Percentiles rank a stretch among this genome's conserved stretches.
Conservation (phyloP, 2,329 filamentous ascomycete species). For the Penicillium crustosum region DNA sequence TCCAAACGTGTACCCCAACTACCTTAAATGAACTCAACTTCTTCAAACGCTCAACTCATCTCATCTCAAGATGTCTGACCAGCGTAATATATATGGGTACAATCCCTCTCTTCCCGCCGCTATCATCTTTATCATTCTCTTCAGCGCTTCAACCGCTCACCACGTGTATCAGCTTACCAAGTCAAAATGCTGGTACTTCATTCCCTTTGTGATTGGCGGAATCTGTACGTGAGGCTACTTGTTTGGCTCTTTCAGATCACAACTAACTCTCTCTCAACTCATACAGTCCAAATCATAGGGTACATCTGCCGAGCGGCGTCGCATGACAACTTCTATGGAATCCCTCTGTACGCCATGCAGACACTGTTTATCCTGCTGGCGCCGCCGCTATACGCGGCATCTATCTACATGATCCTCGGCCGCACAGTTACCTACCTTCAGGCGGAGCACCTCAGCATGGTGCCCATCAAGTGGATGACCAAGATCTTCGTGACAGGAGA, state of each 20-base stretch:
- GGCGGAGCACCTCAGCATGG: slow-evolving; percentile 35
- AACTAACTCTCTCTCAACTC: not conserved
- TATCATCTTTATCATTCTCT: slow-evolving; percentile 49
- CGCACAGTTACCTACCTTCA: slow-evolving; percentile 36
- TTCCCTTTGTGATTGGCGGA: slow-evolving; percentile 40
- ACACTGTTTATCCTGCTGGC: slow-evolving; percentile 38
- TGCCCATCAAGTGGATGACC: slow-evolving; percentile 39
- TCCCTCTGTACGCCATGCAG: slow-evolving; percentile 35
- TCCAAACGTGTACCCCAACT: not conserved
- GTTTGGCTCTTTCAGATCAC: not conserved
- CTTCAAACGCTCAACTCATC: no score
- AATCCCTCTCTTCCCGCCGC: slow-evolving; percentile 49
- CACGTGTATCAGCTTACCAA: slow-evolving; percentile 47
- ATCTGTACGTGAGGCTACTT: slow-evolving; percentile 32
- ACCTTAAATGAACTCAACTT: not conserved
- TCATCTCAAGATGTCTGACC: slow-evolving; percentile 13
- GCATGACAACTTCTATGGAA: slow-evolving; percentile 25
- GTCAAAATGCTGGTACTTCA: slow-evolving; percentile 51
- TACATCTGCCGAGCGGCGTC: slow-evolving; percentile 31
- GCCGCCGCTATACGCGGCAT: slow-evolving; percentile 43
- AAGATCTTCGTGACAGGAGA: slow-evolving; percentile 40
- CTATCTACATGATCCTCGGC: slow-evolving; percentile 42
- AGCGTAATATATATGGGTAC: slow-evolving; percentile 40
- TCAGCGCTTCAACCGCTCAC: slow-evolving; percentile 41
- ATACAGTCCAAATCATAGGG: slow-evolving; percentile 47